phyloP scores from a whole-genome alignment of 495 filamentous ascomycete species.

The Aspergillus coremiiformis region DNA sequence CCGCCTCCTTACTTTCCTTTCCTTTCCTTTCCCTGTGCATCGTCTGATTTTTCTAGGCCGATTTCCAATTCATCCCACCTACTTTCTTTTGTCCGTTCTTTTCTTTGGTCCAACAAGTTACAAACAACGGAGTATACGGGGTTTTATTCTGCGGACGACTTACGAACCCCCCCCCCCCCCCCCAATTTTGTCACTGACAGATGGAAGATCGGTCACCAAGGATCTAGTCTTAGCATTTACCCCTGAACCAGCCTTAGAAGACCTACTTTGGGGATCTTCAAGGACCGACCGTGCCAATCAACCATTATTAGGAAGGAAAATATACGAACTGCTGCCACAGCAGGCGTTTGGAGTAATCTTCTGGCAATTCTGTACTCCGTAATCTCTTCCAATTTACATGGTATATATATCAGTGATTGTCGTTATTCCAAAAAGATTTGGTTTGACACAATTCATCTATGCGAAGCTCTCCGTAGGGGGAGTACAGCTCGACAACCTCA shows the following conservation, averaged over 20 bases:
- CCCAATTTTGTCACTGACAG: constrained; percentile 10
- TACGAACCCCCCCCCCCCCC: too few species aligned
- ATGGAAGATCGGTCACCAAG: constrained; percentile 12
- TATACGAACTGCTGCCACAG: not conserved
- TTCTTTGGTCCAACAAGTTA: not conserved
- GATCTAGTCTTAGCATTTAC: constrained; percentile 9
- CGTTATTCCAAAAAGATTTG: not conserved
- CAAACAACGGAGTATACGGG: not conserved
- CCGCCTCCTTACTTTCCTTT: too few species aligned
- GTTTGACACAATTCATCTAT: not conserved
- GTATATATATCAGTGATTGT: not conserved
- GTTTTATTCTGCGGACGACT: constrained; percentile 6
- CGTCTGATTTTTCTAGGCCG: not conserved
- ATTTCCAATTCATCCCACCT: too few species aligned
- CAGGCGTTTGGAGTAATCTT: constrained; percentile 6
- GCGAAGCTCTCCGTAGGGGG: not conserved
- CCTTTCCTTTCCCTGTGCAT: too few species aligned
- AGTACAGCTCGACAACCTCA: not conserved
- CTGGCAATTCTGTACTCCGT: constrained; percentile 8
- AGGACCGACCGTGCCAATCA: constrained; percentile 11
- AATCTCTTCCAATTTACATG: not conserved
- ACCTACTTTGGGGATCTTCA: constrained; percentile 1
- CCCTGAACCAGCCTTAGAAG: constrained; percentile 18
- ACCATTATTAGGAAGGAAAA: not conserved
- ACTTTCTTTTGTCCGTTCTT: not conserved